phyloP scores from a whole-genome alignment of 495 filamentous ascomycete species.

The Xylaria grammica region DNA sequence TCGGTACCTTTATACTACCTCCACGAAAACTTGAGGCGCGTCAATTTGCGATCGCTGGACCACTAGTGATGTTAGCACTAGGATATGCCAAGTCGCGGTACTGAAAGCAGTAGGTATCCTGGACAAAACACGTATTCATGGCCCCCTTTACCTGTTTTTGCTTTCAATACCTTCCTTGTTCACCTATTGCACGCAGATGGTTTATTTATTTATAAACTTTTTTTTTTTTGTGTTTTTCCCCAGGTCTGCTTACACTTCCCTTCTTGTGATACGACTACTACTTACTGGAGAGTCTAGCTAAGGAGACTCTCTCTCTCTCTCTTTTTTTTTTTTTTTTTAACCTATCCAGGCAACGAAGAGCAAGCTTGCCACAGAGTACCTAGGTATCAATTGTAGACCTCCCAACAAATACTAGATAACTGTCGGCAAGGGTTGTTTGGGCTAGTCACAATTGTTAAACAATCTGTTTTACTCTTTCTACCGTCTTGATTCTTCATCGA shows the following conservation, averaged over 20 bases:
- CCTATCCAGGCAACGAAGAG: no score
- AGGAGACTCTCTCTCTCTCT: no score
- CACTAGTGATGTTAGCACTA: no score
- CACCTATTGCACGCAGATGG: neutral
- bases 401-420: neutral
- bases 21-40: conserved; percentile 13
- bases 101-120: conserved; percentile 1
- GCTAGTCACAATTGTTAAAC: neutral
- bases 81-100: conserved; percentile 13
- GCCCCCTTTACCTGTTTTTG: neutral
- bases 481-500: neutral
- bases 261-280: no score
- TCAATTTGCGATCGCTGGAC: conserved; percentile 11
- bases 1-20: conserved; percentile 39
- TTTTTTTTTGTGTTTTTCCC: no score
- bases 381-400: no score
- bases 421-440: neutral
- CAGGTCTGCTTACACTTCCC: no score
- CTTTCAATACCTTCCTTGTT: neutral
- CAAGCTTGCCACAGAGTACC: no score
- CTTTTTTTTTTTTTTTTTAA: no score
- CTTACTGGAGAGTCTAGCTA: no score
- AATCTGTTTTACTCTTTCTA: neutral
- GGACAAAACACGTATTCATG: conserved; percentile 4
- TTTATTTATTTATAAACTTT: no score